Evolutionary conservation across 306 rosid species (phyloP).

Genomic region (Quercus agrifolia): DNA sequence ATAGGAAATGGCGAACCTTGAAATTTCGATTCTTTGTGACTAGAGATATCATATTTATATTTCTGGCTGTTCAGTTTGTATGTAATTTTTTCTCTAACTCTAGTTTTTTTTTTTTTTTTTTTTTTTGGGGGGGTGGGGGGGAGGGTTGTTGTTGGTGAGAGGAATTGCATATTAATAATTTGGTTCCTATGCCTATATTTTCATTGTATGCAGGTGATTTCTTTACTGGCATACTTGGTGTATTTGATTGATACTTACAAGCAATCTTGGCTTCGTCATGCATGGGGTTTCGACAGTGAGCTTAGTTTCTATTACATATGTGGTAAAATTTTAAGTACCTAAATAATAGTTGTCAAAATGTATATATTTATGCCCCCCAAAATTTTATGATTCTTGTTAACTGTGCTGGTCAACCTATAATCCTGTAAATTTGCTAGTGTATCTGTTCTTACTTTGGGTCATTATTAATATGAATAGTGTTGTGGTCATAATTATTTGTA

Average conservation of each 20-base stretch:
- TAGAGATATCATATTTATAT: slow-evolving; percentile 89
- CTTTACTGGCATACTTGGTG: slow-evolving; percentile 80
- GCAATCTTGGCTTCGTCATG: slow-evolving; percentile 82
- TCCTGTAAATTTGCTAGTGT: background rate
- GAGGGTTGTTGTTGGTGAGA: background rate
- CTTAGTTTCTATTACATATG: slow-evolving; percentile 88
- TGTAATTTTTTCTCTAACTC: slow-evolving; percentile 41
- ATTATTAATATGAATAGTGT: background rate
- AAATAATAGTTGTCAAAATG: slow-evolving; percentile 7
- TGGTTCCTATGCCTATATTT: slow-evolving; percentile 2
- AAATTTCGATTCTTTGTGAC: slow-evolving; percentile 95
- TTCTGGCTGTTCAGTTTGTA: slow-evolving; percentile 87
- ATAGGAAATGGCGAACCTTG: slow-evolving; percentile 97
- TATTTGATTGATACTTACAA: slow-evolving; percentile 75
- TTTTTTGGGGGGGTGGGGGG: too few relatives aligned
- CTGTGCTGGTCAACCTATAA: background rate
- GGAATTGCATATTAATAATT: slow-evolving; percentile 4
- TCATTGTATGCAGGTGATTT: slow-evolving; percentile 61
- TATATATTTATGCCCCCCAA: background rate
- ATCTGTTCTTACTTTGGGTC: background rate
- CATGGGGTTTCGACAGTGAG: slow-evolving; percentile 83
- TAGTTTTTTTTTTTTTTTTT: slow-evolving; percentile 5
- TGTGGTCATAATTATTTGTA: background rate
- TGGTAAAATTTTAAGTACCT: slow-evolving; percentile 46
- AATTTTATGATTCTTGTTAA: background rate